These are phyloP conservation scores for Chlamydomonas sp. DNA, from an alignment of 139 green algal species.

Conservation along the genomic window DNA sequence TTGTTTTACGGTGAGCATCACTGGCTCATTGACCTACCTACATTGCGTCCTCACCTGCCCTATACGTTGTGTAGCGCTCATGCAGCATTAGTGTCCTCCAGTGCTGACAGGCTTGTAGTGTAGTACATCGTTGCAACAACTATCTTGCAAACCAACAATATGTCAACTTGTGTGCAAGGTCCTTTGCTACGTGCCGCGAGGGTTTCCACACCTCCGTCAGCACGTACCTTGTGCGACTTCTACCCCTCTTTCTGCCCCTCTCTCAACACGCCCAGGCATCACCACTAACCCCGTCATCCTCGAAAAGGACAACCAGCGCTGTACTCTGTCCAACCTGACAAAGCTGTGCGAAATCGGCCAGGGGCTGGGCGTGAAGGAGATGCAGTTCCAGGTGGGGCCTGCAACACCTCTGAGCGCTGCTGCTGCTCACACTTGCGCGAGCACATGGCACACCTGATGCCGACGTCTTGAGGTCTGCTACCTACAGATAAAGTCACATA, in stretches of 20 bases:
- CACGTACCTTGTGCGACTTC: not conserved
- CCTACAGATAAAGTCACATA: not conserved
- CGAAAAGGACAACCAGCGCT: conserved; percentile 59
- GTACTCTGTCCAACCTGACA: conserved; percentile 24
- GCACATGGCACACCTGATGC: not conserved
- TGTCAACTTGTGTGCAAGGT: too few species aligned
- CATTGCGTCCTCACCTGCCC: too few species aligned
- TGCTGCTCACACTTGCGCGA: not conserved
- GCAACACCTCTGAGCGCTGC: too few species aligned
- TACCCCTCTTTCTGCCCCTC: not conserved
- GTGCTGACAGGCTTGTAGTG: too few species aligned
- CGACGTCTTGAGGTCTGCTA: not conserved
- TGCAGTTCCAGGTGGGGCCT: conserved; percentile 18
- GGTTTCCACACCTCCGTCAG: too few species aligned
- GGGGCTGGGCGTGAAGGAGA: conserved; percentile 17
- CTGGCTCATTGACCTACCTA: not conserved
- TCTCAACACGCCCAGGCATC: conserved; percentile 54
- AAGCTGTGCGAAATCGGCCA: conserved; percentile 12
- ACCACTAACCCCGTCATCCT: conserved; percentile 90
- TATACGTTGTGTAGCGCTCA: too few species aligned
- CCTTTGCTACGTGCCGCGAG: too few species aligned
- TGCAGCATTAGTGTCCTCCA: too few species aligned
- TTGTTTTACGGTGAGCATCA: conserved; percentile 63
- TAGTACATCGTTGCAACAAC: too few species aligned
- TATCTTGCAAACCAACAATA: too few species aligned